Base-by-base conservation (phyloP, 176 grass and related monocot species). In the Typha latifolia region DNA sequence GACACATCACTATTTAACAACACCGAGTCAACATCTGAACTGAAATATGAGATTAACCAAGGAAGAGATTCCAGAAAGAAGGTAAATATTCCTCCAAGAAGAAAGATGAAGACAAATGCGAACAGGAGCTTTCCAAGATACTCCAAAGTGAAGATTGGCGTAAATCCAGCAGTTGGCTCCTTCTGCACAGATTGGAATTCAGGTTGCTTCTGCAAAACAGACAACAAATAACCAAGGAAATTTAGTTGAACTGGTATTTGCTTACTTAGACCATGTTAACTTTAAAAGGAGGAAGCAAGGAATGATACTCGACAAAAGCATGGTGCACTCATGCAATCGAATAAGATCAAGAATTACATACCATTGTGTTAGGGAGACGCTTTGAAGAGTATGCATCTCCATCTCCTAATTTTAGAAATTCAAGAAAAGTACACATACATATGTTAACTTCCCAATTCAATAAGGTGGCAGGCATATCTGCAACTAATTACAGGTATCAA, bases 1-100 rank as follows among this genome's bases (percentile, higher is more conserved):
- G 6, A 19, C 16, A 21, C n/a, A 59, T 9, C 16, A 22, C 53
- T 22, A 11, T 59, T 21, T 6, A 59, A n/a, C n/a, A 59, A n/a
- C 14, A 59, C 20, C 3, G 53, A 19, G 22, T 48, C 67, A 49
- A 63, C 18, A 64, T 66, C 14, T 23, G 6, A n/a, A 63, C 32
- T 76, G 78, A 21, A 79, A 6, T 24, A 34, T 48, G 72, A 66
- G 29, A 86, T 71, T 69, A 78, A 56, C 29, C 76, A 78, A 5
- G 93, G 93, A 48, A 97, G 71, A 26, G 75, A 83, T 78, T 86
- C 85, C 24, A 97, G 81, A 19, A 92, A 22, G 72, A 80, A 84
- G 0, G 89, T 89, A 67, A 92, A 79, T 64, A 82, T 23, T 3
- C 85, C 94, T 43, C 82, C 94, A 52, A 97, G 67, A 9, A 92